Base-by-base conservation (phyloP, 768 basidiomycete species). In the Tylopilus plumbeoviolaceoides region DNA sequence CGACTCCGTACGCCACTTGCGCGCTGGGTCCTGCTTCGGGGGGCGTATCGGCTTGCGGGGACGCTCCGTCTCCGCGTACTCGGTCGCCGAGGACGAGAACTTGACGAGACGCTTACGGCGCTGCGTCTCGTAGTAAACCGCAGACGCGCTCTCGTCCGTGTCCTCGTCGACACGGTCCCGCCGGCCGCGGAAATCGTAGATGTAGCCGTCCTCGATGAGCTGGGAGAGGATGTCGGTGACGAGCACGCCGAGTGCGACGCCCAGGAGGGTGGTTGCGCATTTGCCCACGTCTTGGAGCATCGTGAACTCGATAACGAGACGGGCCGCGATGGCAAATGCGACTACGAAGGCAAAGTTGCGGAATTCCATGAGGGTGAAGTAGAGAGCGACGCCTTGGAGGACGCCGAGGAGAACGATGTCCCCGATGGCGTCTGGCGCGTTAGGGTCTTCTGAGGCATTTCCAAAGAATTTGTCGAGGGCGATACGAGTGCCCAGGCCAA, bases 401-500 rank as follows among this genome's bases (percentile, higher is more conserved):
- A 84, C 77, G 47, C 89, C 89, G 47, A 79, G 70, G 51, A 91
- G 80, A 64, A 89, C 70, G 60, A 77, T 75, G 62, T 87, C 80
- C 54, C 78, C 78, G 39, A 84, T 67, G 59, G 79, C 70, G 20
- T 64, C 60, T 1, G 64, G 60, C 4, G 21, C 18, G 43, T 35
- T 62, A 33, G 58, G 58, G 46, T 74, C 76, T 46, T 71, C 70
- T 18, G 60, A 54, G 57, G 27, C 67, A 53, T 73, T 73, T 57
- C 71, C 72, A 56, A 75, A 80, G 57, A 82, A 69, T 55, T 76
- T 74, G 71, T 87, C 83, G 59, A 88, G 70, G 48, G 82, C 68
- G 50, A 91, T 80, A 55, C 89, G 87, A 44, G 83, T 83, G 59
- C 85, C 85, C 58, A 90, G 77, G 50, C 88, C 88, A 55, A 88